phyloP scores from a whole-genome alignment of 83 land plant genomes.

The Thuja plicata region DNA sequence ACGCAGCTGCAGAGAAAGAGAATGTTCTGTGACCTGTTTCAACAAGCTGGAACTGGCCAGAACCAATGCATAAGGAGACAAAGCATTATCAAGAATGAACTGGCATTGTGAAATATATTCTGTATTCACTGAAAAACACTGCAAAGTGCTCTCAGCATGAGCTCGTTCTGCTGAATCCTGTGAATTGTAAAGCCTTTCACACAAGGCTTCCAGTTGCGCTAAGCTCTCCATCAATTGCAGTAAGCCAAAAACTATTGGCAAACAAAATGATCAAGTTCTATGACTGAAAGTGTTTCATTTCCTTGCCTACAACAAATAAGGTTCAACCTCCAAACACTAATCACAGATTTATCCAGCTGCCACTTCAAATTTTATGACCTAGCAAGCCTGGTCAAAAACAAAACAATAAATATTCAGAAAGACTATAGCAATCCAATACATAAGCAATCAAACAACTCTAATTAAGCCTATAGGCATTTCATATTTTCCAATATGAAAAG shows the following conservation, averaged over 20 bases:
- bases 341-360: background rate
- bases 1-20: conserved; percentile 77
- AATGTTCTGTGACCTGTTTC: conserved; percentile 88
- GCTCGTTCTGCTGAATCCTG: conserved; percentile 84
- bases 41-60: conserved; percentile 86
- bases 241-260: conserved; percentile 2
- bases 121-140: conserved; percentile 82
- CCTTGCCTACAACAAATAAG: background rate
- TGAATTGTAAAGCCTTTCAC: conserved; percentile 89
- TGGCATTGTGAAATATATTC: conserved; percentile 93
- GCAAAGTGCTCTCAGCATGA: conserved; percentile 80
- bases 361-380: background rate
- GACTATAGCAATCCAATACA: background rate
- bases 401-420: background rate
- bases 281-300: background rate
- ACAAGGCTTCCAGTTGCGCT: conserved; percentile 79
- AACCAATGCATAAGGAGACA: conserved; percentile 89
- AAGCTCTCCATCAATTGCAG: conserved; percentile 72
- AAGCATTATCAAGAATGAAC: conserved; percentile 75
- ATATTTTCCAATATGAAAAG: background rate
- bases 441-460: background rate
- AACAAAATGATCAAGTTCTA: background rate
- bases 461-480: background rate
- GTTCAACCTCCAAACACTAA: background rate
- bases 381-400: conserved; percentile 6